phyloP scores from a whole-genome alignment of 495 filamentous ascomycete species.

The Annulohypoxylon stygium region DNA sequence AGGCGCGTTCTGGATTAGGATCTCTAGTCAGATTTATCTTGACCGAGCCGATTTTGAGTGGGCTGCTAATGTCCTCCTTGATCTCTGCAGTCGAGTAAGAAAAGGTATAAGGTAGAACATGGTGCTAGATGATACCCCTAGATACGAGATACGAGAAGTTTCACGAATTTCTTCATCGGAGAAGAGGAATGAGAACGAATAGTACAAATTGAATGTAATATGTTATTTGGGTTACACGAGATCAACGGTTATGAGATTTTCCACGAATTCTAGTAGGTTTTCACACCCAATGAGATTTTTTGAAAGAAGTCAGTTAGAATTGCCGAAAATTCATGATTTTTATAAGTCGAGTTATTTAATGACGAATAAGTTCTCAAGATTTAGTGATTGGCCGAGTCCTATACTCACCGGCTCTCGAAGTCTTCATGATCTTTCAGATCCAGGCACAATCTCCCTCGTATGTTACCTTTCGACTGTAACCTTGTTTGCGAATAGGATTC shows the following conservation, averaged over 20 bases:
- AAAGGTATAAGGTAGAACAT: conserved; percentile 60
- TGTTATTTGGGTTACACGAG: neutral
- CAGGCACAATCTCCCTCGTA: neutral
- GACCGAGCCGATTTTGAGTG: conserved; percentile 83
- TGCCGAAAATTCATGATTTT: neutral
- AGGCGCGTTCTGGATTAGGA: conserved; percentile 73
- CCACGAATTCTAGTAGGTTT: neutral
- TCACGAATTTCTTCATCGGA: neutral
- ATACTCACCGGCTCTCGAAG: neutral
- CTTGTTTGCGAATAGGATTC: too few species aligned
- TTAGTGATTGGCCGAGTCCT: neutral
- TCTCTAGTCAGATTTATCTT: conserved; percentile 86
- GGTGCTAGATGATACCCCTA: neutral
- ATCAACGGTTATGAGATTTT: neutral
- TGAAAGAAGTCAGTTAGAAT: neutral
- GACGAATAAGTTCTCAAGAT: neutral
- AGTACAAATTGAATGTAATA: neutral
- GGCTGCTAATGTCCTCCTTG: conserved; percentile 70
- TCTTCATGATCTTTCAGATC: neutral
- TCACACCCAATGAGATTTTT: neutral
- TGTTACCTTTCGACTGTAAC: neutral
- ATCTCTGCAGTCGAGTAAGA: conserved; percentile 70
- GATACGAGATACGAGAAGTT: neutral
- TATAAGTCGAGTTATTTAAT: neutral
- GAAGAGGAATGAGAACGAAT: neutral